These are phyloP conservation scores for Wallemia mellicola DNA, from an alignment of 1,284 basidiomycete genomes.

Conservation along the genomic window DNA sequence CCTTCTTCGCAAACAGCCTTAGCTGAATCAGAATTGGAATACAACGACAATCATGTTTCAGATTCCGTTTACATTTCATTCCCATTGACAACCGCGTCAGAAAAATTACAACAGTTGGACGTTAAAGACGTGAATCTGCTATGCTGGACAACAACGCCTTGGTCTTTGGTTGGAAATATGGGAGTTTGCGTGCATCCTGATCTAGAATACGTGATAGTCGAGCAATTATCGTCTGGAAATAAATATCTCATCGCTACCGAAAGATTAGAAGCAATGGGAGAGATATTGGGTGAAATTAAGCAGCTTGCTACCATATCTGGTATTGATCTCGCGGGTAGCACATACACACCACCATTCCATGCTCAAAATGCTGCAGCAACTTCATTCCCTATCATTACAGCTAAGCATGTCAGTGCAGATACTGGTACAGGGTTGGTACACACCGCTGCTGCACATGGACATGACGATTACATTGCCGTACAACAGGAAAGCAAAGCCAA, in stretches of 20 bases:
- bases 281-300: conserved; percentile 24
- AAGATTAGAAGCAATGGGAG: conserved; percentile 25
- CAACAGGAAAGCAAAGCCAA: conserved; percentile 10
- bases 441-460: conserved; percentile 77
- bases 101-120: conserved; percentile 5
- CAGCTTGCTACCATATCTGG: conserved; percentile 25
- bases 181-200: conserved; percentile 55
- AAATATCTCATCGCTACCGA: conserved; percentile 39
- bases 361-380: conserved; percentile 19
- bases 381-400: conserved; percentile 20
- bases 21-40: conserved; percentile 80
- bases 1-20: conserved; percentile 80
- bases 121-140: conserved; percentile 24
- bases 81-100: conserved; percentile 19
- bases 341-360: conserved; percentile 39
- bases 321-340: conserved; percentile 26
- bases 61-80: conserved; percentile 67
- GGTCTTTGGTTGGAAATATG: conserved; percentile 90
- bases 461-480: conserved; percentile 65
- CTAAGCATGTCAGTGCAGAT: conserved; percentile 44
- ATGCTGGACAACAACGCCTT: conserved; percentile 98
- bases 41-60: conserved; percentile 63
- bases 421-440: conserved; percentile 94
- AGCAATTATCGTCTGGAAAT: conserved; percentile 12
- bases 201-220: conserved; percentile 37